Percentiles rank a stretch among this genome's conserved stretches.
These are phyloP conservation scores for Microstroma glucosiphilum DNA, from an alignment of 1,284 basidiomycete species.

Conservation along the genomic window DNA sequence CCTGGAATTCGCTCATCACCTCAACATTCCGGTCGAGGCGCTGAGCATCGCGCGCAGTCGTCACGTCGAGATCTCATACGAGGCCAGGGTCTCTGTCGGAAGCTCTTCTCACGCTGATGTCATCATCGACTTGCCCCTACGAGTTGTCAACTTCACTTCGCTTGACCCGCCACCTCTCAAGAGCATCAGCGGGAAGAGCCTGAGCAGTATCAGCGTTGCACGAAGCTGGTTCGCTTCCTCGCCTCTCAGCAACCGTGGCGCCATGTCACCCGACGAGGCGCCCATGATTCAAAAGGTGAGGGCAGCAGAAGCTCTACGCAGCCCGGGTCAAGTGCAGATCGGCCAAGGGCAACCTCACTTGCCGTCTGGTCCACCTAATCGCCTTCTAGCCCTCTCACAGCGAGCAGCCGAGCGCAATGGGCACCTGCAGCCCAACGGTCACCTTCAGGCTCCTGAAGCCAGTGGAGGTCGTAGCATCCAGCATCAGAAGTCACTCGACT, in stretches of 20 bases:
- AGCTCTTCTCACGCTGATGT: slow-evolving; percentile 64
- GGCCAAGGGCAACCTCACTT: neutral
- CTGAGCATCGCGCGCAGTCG: slow-evolving; percentile 68
- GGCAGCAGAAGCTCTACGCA: slow-evolving; percentile 38
- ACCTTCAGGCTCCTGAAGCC: slow-evolving; percentile 7
- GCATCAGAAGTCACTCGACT: slow-evolving; percentile 49
- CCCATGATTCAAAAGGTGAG: slow-evolving; percentile 37
- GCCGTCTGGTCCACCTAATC: neutral
- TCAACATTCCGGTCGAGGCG: slow-evolving; percentile 58
- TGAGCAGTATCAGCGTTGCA: slow-evolving; percentile 7
- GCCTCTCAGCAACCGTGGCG: neutral
- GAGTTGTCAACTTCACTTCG: slow-evolving; percentile 71
- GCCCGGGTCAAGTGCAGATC: slow-evolving; percentile 19
- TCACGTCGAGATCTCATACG: slow-evolving; percentile 73
- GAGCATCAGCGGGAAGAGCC: slow-evolving; percentile 12
- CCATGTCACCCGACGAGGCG: slow-evolving; percentile 14
- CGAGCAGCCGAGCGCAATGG: slow-evolving; percentile 4
- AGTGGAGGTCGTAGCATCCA: slow-evolving; percentile 21
- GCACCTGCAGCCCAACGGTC: slow-evolving; percentile 10
- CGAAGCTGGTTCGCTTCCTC: neutral
- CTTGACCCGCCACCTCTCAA: slow-evolving; percentile 65
- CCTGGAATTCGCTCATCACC: slow-evolving; percentile 41
- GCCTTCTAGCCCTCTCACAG: neutral
- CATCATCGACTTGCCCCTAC: slow-evolving; percentile 64
- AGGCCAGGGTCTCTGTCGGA: slow-evolving; percentile 66